These are phyloP conservation scores for Paecilomyces sp. DNA, from an alignment of 2,329 filamentous ascomycete genomes.

Conservation along the genomic window DNA sequence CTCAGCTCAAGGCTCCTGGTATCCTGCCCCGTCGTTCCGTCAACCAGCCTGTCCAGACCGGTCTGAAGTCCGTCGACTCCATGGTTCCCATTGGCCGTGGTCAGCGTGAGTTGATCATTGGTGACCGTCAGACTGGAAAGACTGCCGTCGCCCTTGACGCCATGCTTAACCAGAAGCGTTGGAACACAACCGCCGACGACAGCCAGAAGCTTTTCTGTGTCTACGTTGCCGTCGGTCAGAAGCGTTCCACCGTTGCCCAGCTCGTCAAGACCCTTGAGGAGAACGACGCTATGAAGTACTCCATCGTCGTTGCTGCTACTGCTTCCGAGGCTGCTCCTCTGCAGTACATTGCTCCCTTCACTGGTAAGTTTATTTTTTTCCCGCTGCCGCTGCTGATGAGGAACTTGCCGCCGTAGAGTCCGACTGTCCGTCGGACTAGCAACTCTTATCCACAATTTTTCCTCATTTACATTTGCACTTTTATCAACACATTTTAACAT, in stretches of 20 bases:
- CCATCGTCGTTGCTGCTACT: conserved; percentile 85
- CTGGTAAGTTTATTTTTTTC: conserved; percentile 46
- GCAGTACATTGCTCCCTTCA: conserved; percentile 92
- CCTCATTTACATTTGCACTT: background rate
- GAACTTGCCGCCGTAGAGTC: conserved; percentile 9
- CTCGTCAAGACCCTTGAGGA: conserved; percentile 99
- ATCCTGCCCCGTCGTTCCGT: conserved; percentile 96
- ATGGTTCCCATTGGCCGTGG: conserved; percentile 99
- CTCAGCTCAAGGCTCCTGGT: conserved; percentile 97
- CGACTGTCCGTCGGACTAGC: conserved; percentile 1
- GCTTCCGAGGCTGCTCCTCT: conserved; percentile 94
- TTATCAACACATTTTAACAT: too few relatives aligned
- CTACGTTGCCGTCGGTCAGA: conserved; percentile 98
- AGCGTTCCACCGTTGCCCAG: conserved; percentile 98
- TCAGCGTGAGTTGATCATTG: conserved; percentile 99
- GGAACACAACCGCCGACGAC: conserved; percentile 85
- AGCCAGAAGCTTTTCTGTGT: conserved; percentile 98
- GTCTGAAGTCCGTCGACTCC: conserved; percentile 97
- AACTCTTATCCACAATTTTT: background rate
- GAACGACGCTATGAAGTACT: conserved; percentile 99
- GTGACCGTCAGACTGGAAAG: conserved; percentile 99
- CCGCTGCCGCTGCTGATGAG: too few relatives aligned
- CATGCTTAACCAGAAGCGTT: conserved; percentile 99
- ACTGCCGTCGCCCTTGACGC: conserved; percentile 96
- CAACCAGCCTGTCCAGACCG: conserved; percentile 98